phyloP scores from a whole-genome alignment of 192 early-diverging fungal genomes.

The Gamsiella multidivaricata region DNA sequence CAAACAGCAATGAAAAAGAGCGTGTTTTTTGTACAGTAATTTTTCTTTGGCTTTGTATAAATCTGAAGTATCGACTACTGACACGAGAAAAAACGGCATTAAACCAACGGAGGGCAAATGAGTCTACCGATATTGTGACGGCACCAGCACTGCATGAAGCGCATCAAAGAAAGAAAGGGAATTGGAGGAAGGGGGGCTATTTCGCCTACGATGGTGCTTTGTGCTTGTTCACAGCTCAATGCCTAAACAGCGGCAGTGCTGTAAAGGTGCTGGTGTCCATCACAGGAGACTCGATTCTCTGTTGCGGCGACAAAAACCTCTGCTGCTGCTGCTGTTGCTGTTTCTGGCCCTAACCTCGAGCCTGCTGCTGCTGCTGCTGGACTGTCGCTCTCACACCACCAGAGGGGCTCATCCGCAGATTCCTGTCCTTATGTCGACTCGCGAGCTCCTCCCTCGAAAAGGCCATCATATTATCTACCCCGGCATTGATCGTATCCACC shows the following conservation, averaged over 20 bases:
- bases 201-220: too few relatives aligned
- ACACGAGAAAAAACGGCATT: too few relatives aligned
- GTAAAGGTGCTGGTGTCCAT: background rate
- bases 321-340: background rate
- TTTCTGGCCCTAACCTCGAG: background rate
- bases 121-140: too few relatives aligned
- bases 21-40: too few relatives aligned
- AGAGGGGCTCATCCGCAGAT: too few relatives aligned
- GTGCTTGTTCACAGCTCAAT: too few relatives aligned
- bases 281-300: background rate
- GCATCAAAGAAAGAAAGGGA: too few relatives aligned
- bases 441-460: constrained; percentile 4
- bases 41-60: too few relatives aligned
- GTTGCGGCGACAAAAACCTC: background rate
- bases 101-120: too few relatives aligned
- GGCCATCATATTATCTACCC: constrained; percentile 18
- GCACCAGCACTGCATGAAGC: too few relatives aligned
- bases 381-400: background rate
- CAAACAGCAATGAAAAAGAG: background rate
- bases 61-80: too few relatives aligned
- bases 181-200: too few relatives aligned
- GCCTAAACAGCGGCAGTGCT: background rate
- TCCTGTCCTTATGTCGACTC: background rate
- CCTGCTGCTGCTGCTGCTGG: background rate
- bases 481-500: constrained; percentile 10